These are phyloP conservation scores for Claviceps fusiformis DNA, from an alignment of 2,329 filamentous ascomycete species.

Conservation along the genomic window DNA sequence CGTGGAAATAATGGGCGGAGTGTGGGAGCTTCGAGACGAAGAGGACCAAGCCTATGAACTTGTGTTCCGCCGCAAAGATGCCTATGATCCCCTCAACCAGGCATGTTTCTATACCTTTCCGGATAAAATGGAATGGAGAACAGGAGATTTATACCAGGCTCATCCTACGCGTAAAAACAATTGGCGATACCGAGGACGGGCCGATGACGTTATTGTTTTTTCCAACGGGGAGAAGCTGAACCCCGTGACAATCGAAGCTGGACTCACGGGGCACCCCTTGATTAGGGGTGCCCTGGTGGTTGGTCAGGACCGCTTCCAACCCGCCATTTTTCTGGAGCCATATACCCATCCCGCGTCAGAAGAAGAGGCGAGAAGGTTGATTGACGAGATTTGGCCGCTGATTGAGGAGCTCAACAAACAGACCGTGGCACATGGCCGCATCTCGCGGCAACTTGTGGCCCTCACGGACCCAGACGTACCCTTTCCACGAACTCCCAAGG, in stretches of 20 bases:
- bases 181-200: conserved; percentile 23
- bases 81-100: conserved; percentile 20
- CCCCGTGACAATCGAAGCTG: conserved; percentile 22
- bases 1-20: conserved; percentile 25
- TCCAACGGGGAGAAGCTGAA: conserved; percentile 29
- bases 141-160: conserved; percentile 22
- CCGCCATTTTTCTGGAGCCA: conserved; percentile 34
- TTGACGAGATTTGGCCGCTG: conserved; percentile 30
- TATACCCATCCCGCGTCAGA: conserved; percentile 13
- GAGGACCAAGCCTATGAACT: conserved; percentile 14
- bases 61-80: conserved; percentile 23
- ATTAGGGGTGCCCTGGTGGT: conserved; percentile 24
- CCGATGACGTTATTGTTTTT: conserved; percentile 28
- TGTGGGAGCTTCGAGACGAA: conserved; percentile 19
- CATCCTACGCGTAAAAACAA: conserved; percentile 19
- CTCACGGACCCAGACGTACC: conserved; percentile 27
- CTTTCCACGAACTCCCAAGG: conserved; percentile 31
- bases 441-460: conserved; percentile 25
- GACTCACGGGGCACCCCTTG: conserved; percentile 15
- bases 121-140: conserved; percentile 21
- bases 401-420: conserved; percentile 28
- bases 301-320: conserved; percentile 31
- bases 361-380: conserved; percentile 14
- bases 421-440: conserved; percentile 32
- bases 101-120: conserved; percentile 24